Evolutionary conservation across 2,329 filamentous ascomycete species (phyloP).

Genomic region (Cladosporium sp.): DNA sequence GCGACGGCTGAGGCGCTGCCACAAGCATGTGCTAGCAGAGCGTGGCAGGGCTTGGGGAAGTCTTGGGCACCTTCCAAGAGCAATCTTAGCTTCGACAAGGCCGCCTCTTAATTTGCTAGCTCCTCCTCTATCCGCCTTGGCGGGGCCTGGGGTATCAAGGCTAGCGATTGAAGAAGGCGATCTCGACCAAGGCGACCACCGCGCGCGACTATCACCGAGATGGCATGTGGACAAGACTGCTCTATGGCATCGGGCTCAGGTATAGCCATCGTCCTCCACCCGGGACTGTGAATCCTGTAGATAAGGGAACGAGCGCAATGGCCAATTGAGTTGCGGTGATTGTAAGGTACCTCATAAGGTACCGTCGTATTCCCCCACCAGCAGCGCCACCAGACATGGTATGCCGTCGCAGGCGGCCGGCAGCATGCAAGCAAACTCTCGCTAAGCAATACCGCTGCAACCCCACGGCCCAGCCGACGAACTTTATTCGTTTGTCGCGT

Average conservation of each 20-base stretch:
- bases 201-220: not conserved
- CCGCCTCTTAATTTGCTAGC: not conserved
- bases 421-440: not conserved
- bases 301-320: not conserved
- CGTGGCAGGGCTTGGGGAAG: conserved; percentile 2
- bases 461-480: not conserved
- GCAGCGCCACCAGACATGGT: not conserved
- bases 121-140: not conserved
- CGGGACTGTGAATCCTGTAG: not conserved
- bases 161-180: not conserved
- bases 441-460: conserved; percentile 9
- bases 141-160: not conserved
- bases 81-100: conserved; percentile 5
- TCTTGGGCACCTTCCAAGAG: not conserved
- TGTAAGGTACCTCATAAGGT: not conserved
- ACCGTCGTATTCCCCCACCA: not conserved
- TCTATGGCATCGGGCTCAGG: no score
- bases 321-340: not conserved
- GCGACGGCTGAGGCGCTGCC: not conserved
- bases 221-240: not conserved
- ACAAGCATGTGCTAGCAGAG: conserved; percentile 2
- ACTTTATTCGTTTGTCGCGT: conserved; percentile 9
- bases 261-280: not conserved
- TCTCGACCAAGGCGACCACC: not conserved
- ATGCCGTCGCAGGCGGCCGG: not conserved